Base-by-base conservation (phyloP, 371 early-diverging fungal species). In the Mycotypha africana region DNA sequence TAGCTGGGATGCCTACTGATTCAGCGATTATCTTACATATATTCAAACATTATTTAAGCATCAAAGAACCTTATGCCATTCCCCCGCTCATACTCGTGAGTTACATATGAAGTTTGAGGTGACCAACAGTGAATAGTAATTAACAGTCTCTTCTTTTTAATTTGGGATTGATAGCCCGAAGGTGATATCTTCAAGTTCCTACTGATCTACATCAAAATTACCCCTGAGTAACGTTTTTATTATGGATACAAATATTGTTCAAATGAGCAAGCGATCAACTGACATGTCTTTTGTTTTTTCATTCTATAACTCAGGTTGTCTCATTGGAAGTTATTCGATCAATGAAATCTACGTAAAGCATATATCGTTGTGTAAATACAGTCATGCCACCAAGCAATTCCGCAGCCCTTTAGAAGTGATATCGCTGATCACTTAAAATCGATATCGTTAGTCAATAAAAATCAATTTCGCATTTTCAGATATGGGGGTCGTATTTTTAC, bases 1-100 rank as follows among this genome's bases (percentile, higher is more conserved):
- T 15, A 3, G 47, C 19, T 33, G 48, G 30, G 80, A 85, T 60
- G 88, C 58, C 58, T 30, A 39, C 47, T 7, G 58, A 57, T 32
- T 33, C 47, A 19, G 41, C 38, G 6, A 51, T 57, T 17, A 44
- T 42, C 4, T 37, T 53, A 37, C 51, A 51, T 44, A 24, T 38
- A 0, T 50, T 50, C 7, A 31, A 21, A 4, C n/a, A 30, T 7
- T 57, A 51, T 22, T 21, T 51, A 10, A 30, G 25, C 14, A 20
- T 47, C 2, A 47, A 38, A 21, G 51, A 51, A 40, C 58, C 58
- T 15, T 38, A 48, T 19, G 51, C 47, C 7, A 42, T 57, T 16
- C 58, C 58, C 16, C 58, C 58, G 10, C 45, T 57, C 17, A 17
- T 57, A 6, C 47, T 43, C 23, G 58, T 56, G 39, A 51, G 49